A percentile compares a stretch with the other conserved stretches of the same genome.
Conservation (phyloP, 495 filamentous ascomycete genomes). For the Penicillium taxi region DNA sequence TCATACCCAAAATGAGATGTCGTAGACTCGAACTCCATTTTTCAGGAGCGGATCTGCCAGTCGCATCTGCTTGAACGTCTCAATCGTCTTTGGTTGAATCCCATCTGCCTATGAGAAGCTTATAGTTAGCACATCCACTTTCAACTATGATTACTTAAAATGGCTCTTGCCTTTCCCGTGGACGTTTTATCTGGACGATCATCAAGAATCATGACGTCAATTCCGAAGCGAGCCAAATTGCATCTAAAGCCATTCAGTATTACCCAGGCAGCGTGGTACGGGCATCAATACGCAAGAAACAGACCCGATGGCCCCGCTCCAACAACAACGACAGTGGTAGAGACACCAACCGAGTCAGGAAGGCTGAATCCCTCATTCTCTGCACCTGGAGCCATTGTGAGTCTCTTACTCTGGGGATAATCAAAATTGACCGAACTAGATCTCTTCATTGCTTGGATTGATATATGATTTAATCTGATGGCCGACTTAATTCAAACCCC, state of each 20-base stretch:
- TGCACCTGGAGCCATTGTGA: slow-evolving; percentile 25
- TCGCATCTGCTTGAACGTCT: slow-evolving; percentile 62
- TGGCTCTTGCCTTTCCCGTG: slow-evolving; percentile 66
- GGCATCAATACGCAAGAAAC: slow-evolving; percentile 50
- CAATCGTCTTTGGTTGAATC: slow-evolving; percentile 69
- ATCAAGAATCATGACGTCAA: slow-evolving; percentile 62
- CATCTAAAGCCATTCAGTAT: slow-evolving; percentile 40
- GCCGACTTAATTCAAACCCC: slow-evolving; percentile 4
- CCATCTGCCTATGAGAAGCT: too few species aligned
- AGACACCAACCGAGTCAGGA: slow-evolving; percentile 12
- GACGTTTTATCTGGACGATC: slow-evolving; percentile 59
- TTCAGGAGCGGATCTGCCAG: slow-evolving; percentile 55
- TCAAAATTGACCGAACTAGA: too few species aligned
- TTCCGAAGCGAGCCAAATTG: slow-evolving; percentile 60
- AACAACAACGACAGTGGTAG: slow-evolving; percentile 54
- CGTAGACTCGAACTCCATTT: slow-evolving; percentile 57
- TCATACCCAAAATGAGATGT: slow-evolving; percentile 62
- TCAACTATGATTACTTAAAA: too few species aligned
- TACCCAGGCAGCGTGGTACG: too few species aligned
- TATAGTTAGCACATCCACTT: too few species aligned
- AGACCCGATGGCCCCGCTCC: slow-evolving; percentile 64
- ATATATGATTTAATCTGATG: too few species aligned
- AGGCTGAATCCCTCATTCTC: slow-evolving; percentile 17
- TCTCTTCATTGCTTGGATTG: background rate
- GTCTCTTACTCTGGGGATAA: background rate